These are phyloP conservation scores for Apiotrichum veenhuisii DNA, from an alignment of 1,284 basidiomycete species.

Conservation along the genomic window DNA sequence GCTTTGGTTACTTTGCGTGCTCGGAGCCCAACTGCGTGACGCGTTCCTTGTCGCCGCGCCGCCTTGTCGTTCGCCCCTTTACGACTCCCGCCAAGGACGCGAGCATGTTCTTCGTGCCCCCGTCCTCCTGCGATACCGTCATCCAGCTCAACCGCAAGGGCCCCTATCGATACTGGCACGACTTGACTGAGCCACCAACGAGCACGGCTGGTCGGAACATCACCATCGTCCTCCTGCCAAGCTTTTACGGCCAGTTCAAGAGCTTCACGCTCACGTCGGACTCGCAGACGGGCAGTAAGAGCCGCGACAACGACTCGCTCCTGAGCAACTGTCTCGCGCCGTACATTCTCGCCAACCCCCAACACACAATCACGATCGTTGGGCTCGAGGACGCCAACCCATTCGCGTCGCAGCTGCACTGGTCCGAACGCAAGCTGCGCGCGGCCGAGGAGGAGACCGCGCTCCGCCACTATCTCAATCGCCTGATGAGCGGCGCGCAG, in stretches of 20 bases:
- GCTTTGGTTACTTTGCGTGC: background rate
- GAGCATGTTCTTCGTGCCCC: background rate
- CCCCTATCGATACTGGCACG: background rate
- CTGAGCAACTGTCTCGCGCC: background rate
- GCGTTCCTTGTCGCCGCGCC: background rate
- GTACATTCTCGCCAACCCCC: background rate
- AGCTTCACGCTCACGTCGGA: background rate
- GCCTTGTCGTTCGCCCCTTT: background rate
- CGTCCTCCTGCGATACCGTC: background rate
- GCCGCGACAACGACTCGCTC: background rate
- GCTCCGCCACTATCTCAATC: background rate
- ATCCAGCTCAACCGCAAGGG: background rate
- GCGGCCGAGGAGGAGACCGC: background rate
- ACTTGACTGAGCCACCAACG: background rate
- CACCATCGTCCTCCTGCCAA: background rate
- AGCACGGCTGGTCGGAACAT: background rate
- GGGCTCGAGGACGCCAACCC: constrained; percentile 8
- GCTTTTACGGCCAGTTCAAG: constrained; percentile 3
- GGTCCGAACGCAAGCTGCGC: background rate
- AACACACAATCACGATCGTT: background rate
- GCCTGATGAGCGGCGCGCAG: background rate
- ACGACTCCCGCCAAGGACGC: background rate
- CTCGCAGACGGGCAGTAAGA: background rate
- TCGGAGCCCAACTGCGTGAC: background rate
- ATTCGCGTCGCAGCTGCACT: background rate